These are phyloP conservation scores for Monosporascus sp. DNA, from an alignment of 2,329 filamentous ascomycete species.

Conservation along the genomic window DNA sequence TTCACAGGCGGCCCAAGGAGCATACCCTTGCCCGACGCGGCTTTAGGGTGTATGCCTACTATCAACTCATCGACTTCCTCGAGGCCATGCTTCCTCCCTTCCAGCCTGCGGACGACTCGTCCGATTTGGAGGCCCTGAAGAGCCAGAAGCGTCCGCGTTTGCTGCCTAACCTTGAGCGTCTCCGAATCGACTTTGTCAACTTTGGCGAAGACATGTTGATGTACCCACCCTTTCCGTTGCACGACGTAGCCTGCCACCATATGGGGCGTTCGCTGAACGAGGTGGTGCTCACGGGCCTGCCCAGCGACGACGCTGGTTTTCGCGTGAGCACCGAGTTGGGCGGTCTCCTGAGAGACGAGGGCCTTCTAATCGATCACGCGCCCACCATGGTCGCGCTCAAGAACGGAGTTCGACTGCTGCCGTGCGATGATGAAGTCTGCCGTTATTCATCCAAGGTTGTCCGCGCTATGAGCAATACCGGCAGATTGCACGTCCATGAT, in stretches of 20 bases:
- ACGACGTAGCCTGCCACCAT: constrained; percentile 48
- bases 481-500: constrained; percentile 20
- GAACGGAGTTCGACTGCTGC: constrained; percentile 33
- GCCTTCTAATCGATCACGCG: constrained; percentile 42
- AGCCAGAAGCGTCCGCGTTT: constrained; percentile 31
- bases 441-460: constrained; percentile 39
- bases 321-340: constrained; percentile 42
- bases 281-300: constrained; percentile 46
- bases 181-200: constrained; percentile 51
- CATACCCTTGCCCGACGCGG: constrained; percentile 42
- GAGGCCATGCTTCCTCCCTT: constrained; percentile 45
- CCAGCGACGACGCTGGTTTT: constrained; percentile 41
- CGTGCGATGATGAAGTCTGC: constrained; percentile 24
- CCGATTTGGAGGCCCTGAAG: not conserved
- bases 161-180: constrained; percentile 38
- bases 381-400: constrained; percentile 37
- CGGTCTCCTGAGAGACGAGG: constrained; percentile 49
- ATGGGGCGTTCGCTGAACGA: constrained; percentile 49
- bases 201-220: constrained; percentile 42
- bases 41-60: constrained; percentile 51
- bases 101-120: constrained; percentile 30
- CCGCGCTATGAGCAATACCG: constrained; percentile 29
- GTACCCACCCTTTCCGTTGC: constrained; percentile 41
- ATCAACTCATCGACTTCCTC: constrained; percentile 48
- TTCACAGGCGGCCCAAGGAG: constrained; percentile 38